Conservation (phyloP, 805 yeast genomes). For the Yarrowia sp. region DNA sequence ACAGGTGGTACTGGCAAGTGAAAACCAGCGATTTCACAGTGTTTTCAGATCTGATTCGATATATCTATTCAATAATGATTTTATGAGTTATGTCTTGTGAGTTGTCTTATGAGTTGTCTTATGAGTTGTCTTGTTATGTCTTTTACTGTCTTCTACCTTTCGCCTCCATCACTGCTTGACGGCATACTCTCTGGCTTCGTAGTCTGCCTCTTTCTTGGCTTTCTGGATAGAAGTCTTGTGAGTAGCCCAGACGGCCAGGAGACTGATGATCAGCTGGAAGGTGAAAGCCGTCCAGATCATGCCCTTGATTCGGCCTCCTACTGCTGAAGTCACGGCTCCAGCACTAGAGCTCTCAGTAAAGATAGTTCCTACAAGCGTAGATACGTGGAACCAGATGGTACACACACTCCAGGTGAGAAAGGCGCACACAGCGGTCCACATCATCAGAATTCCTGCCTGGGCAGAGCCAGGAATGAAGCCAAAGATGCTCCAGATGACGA, state of each 20-base stretch:
- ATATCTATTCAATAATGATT: too few species aligned
- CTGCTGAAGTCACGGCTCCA: constrained; percentile 39
- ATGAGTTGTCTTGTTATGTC: too few species aligned
- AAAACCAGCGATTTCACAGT: too few species aligned
- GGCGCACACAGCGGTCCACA: constrained; percentile 36
- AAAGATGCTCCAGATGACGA: constrained; percentile 5
- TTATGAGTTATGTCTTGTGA: too few species aligned
- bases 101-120: too few species aligned
- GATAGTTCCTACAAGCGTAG: constrained; percentile 40
- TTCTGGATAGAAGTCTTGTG: constrained; percentile 8
- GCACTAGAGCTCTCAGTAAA: constrained; percentile 42
- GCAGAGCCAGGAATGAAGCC: constrained; percentile 1
- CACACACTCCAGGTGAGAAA: constrained; percentile 43
- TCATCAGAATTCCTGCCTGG: constrained; percentile 10
- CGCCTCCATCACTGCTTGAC: neutral
- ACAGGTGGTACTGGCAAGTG: too few species aligned
- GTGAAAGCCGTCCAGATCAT: constrained; percentile 45
- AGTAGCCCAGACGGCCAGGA: constrained; percentile 10
- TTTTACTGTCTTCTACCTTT: too few species aligned
- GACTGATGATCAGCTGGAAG: constrained; percentile 40
- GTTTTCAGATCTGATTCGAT: too few species aligned
- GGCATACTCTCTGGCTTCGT: constrained; percentile 9
- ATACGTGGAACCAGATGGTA: constrained; percentile 45
- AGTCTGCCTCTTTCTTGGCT: constrained; percentile 23
- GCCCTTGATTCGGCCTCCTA: constrained; percentile 42